These are phyloP conservation scores for Leccinum pallidistipes DNA, from an alignment of 1,284 basidiomycete species.

Conservation along the genomic window DNA sequence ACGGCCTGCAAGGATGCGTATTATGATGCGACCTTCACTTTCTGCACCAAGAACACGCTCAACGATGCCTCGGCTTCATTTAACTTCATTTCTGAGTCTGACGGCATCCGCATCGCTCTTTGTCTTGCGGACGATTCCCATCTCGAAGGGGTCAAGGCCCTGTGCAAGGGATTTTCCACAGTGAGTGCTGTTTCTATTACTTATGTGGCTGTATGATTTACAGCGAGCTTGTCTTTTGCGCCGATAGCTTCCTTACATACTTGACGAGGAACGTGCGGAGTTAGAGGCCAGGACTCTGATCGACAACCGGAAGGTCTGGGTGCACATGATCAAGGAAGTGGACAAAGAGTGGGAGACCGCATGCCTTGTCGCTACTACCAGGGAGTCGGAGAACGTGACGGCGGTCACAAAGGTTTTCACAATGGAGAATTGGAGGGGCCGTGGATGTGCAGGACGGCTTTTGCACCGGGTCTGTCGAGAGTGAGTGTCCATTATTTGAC, in stretches of 20 bases:
- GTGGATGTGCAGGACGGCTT: conserved; percentile 46
- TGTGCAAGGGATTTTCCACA: conserved; percentile 60
- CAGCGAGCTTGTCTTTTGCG: conserved; percentile 1
- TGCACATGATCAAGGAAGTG: conserved; percentile 45
- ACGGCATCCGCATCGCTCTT: conserved; percentile 36
- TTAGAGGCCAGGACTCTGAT: conserved; percentile 56
- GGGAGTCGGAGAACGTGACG: conserved; percentile 41
- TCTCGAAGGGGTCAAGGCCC: conserved; percentile 40
- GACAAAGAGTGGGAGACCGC: conserved; percentile 44
- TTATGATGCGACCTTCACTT: conserved; percentile 61
- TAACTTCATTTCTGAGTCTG: conserved; percentile 16
- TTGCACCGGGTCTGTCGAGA: conserved; percentile 42
- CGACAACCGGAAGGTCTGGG: conserved; percentile 53
- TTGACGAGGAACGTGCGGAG: conserved; percentile 43
- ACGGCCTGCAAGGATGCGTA: conserved; percentile 46
- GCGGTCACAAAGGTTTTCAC: conserved; percentile 54
- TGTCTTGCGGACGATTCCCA: conserved; percentile 48
- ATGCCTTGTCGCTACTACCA: conserved; percentile 58
- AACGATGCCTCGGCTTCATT: conserved; percentile 25
- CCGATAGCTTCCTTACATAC: conserved; percentile 52
- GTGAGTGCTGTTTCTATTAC: conserved; percentile 38
- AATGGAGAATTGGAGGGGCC: conserved; percentile 38
- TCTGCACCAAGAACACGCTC: conserved; percentile 50
- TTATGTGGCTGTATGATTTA: neutral
- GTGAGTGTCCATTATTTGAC: conserved; percentile 27